Conservation (phyloP, 2,329 filamentous ascomycete genomes). For the Onygenales sp. region DNA sequence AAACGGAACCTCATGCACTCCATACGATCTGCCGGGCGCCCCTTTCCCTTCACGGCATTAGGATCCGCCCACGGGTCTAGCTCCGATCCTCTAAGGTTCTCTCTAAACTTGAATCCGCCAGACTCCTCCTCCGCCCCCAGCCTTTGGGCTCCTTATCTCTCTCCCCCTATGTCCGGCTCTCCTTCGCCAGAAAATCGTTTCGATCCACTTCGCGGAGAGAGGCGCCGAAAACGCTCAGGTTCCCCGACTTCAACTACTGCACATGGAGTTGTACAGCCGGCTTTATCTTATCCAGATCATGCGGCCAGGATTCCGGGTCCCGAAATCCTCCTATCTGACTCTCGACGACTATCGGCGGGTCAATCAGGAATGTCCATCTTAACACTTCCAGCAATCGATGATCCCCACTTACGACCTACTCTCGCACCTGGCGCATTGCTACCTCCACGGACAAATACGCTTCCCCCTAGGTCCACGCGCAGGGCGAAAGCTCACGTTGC, state of each 20-base stretch:
- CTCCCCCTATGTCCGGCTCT: constrained; percentile 26
- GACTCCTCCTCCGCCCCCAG: constrained; percentile 13
- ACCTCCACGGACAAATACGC: constrained; percentile 9
- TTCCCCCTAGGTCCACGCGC: constrained; percentile 20
- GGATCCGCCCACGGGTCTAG: constrained; percentile 16
- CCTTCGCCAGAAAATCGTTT: constrained; percentile 18
- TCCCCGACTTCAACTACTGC: constrained; percentile 11
- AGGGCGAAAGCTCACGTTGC: constrained; percentile 29
- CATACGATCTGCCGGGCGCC: constrained; percentile 9
- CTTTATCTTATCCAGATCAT: constrained; percentile 7
- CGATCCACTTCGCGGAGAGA: constrained; percentile 17
- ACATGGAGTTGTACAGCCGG: constrained; percentile 1
- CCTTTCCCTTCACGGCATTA: constrained; percentile 10
- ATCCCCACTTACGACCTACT: constrained; percentile 8
- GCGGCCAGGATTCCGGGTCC: constrained; percentile 2
- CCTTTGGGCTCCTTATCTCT: constrained; percentile 21
- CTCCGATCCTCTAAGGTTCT: constrained; percentile 17
- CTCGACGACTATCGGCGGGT: neutral
- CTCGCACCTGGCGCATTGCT: constrained; percentile 8
- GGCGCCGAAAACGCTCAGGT: constrained; percentile 17
- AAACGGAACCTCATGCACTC: constrained; percentile 12
- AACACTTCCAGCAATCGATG: constrained; percentile 2
- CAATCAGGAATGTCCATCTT: neutral
- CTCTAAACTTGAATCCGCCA: constrained; percentile 17
- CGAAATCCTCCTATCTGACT: neutral